Evolutionary conservation across 2,329 filamentous ascomycete species (phyloP).

Genomic region (Talaromyces sp.): DNA sequence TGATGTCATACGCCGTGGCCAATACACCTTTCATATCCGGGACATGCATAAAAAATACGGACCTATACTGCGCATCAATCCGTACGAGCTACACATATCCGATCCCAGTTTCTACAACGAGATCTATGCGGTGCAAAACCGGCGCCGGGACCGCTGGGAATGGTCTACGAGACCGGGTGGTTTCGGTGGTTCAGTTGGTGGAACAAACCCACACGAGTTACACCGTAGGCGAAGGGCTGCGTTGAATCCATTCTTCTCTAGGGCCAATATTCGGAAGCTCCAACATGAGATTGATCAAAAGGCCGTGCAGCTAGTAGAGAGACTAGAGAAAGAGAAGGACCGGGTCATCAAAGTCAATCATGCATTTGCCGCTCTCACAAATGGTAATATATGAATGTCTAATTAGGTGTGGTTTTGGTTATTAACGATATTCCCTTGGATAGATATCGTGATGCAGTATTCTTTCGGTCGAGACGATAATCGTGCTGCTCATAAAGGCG

Average conservation of each 20-base stretch:
- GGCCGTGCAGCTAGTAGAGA: constrained; percentile 23
- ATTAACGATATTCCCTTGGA: background rate
- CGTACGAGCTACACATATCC: constrained; percentile 30
- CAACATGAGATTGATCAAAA: constrained; percentile 30
- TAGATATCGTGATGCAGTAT: constrained; percentile 33
- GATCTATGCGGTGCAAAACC: constrained; percentile 22
- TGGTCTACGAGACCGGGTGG: background rate
- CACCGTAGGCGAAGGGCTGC: constrained; percentile 21
- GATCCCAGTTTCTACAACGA: constrained; percentile 30
- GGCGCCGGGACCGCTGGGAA: constrained; percentile 19
- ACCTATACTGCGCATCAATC: constrained; percentile 33
- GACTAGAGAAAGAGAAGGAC: constrained; percentile 13
- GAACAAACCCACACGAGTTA: constrained; percentile 19
- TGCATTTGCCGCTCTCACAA: constrained; percentile 26
- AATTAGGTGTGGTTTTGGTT: background rate
- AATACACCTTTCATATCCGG: constrained; percentile 29
- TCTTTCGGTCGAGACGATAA: constrained; percentile 22
- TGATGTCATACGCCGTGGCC: constrained; percentile 27
- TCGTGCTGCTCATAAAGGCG: constrained; percentile 7
- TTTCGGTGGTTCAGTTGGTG: constrained; percentile 10
- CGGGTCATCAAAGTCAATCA: constrained; percentile 20
- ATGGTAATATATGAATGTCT: constrained; percentile 30
- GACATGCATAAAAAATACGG: constrained; percentile 32
- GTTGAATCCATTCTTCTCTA: constrained; percentile 25
- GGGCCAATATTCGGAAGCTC: constrained; percentile 30